These are phyloP conservation scores for Lactarius quietus DNA, from an alignment of 768 basidiomycete genomes.

Conservation along the genomic window DNA sequence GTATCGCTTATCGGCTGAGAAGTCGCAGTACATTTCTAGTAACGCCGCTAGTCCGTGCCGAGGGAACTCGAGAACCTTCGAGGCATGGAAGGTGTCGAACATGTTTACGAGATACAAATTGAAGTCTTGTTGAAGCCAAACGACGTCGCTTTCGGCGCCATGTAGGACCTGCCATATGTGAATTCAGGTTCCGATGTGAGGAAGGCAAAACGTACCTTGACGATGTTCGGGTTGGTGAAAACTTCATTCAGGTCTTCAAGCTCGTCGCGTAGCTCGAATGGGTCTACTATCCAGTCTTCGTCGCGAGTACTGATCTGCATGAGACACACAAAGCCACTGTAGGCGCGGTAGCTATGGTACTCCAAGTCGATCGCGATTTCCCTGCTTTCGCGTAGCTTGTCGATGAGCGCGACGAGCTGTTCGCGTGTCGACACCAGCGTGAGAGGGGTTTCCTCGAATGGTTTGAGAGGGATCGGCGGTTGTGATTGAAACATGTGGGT, in stretches of 20 bases:
- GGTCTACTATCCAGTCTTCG: too few species aligned
- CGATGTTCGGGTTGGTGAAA: constrained; percentile 73
- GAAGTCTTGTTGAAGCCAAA: constrained; percentile 97
- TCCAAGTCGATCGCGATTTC: constrained; percentile 95
- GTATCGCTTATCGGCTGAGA: constrained; percentile 90
- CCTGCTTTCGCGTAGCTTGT: constrained; percentile 52
- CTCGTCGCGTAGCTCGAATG: too few species aligned
- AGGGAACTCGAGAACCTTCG: constrained; percentile 80
- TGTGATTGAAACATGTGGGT: constrained; percentile 57
- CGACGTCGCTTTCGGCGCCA: constrained; percentile 89
- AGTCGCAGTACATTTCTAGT: constrained; percentile 85
- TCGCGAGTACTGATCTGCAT: too few species aligned
- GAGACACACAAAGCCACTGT: too few species aligned
- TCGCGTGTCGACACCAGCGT: constrained; percentile 62
- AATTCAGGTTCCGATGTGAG: background rate
- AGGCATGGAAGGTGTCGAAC: constrained; percentile 96
- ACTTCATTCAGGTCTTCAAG: too few species aligned
- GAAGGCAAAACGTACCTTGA: constrained; percentile 60
- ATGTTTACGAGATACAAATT: constrained; percentile 90
- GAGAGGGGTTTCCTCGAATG: constrained; percentile 66
- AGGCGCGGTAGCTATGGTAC: constrained; percentile 86
- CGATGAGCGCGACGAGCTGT: constrained; percentile 60
- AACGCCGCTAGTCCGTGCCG: constrained; percentile 81
- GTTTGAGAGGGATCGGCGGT: constrained; percentile 48
- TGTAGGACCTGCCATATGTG: constrained; percentile 68